Evolutionary conservation across 306 rosid species (phyloP).

Genomic region (Lablab purpureus): DNA sequence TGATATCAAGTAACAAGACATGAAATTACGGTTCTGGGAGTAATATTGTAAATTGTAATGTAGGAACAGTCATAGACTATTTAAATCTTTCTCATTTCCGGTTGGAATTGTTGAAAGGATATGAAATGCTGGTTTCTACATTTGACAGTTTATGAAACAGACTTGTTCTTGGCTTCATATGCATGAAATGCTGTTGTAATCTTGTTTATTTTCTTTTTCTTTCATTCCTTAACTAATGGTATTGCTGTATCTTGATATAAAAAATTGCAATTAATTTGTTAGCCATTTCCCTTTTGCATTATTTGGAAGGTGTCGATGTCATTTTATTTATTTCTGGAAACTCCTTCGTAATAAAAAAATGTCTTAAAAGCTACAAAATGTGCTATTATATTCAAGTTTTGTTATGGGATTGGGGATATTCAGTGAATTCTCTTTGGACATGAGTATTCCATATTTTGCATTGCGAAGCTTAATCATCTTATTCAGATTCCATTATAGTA

Average conservation of each 20-base stretch:
- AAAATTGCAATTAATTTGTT: slow-evolving; percentile 2
- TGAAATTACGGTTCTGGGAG: slow-evolving; percentile 4
- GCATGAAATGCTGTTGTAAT: slow-evolving; percentile 16
- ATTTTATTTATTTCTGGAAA: slow-evolving; percentile 30
- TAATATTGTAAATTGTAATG: slow-evolving; percentile 31
- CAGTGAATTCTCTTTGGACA: slow-evolving; percentile 28
- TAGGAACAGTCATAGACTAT: not conserved
- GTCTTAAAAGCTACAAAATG: slow-evolving; percentile 10
- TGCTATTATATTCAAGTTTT: slow-evolving; percentile 27
- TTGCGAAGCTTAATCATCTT: slow-evolving; percentile 27
- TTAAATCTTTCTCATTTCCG: not conserved
- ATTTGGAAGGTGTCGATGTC: not conserved
- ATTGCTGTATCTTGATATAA: slow-evolving; percentile 15
- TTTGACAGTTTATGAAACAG: slow-evolving; percentile 23
- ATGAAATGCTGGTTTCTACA: slow-evolving; percentile 14
- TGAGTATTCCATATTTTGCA: not conserved
- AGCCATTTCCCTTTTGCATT: not conserved
- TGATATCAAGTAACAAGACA: not conserved
- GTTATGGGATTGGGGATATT: slow-evolving; percentile 4
- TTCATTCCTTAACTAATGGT: slow-evolving; percentile 8
- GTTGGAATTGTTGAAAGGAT: slow-evolving; percentile 29
- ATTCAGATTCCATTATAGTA: slow-evolving; percentile 27
- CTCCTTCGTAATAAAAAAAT: not conserved
- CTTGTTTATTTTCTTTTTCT: slow-evolving; percentile 9
- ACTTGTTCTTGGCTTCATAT: slow-evolving; percentile 13